Conservation (phyloP, 768 basidiomycete genomes). For the Collybia nuda region DNA sequence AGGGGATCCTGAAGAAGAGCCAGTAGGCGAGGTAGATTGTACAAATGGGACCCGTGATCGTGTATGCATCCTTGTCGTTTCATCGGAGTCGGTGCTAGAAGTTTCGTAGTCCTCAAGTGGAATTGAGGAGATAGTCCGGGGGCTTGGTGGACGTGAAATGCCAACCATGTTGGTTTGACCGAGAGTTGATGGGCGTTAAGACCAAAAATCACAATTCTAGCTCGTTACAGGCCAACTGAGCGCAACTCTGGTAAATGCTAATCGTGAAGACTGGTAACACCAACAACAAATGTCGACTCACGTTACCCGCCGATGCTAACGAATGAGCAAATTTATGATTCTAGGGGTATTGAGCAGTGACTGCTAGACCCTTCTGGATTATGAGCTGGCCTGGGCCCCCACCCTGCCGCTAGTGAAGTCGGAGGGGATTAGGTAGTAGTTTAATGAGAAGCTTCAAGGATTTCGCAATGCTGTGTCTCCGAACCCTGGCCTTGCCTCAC, state of each 20-base stretch:
- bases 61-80: conserved; percentile 26
- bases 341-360: conserved; percentile 1
- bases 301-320: too few relatives aligned
- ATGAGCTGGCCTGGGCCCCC: too few relatives aligned
- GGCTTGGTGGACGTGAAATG: conserved; percentile 19
- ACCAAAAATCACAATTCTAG: too few relatives aligned
- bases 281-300: too few relatives aligned
- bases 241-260: too few relatives aligned
- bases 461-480: neutral
- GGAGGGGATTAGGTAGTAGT: neutral
- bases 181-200: too few relatives aligned
- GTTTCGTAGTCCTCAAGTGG: conserved; percentile 42
- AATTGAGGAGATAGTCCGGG: conserved; percentile 16
- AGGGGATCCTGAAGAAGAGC: conserved; percentile 14
- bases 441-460: neutral
- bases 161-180: conserved; percentile 15
- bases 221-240: too few relatives aligned
- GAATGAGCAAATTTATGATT: too few relatives aligned
- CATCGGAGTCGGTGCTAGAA: conserved; percentile 43
- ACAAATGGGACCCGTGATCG: conserved; percentile 23
- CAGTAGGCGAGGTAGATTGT: conserved; percentile 19
- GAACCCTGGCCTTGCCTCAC: neutral
- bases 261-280: too few relatives aligned
- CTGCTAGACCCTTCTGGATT: too few relatives aligned
- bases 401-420: too few relatives aligned